Evolutionary conservation across 2,329 filamentous ascomycete genomes (phyloP), one percentile per base, ranked within the genome.

Genomic region (Alternaria solani): DNA sequence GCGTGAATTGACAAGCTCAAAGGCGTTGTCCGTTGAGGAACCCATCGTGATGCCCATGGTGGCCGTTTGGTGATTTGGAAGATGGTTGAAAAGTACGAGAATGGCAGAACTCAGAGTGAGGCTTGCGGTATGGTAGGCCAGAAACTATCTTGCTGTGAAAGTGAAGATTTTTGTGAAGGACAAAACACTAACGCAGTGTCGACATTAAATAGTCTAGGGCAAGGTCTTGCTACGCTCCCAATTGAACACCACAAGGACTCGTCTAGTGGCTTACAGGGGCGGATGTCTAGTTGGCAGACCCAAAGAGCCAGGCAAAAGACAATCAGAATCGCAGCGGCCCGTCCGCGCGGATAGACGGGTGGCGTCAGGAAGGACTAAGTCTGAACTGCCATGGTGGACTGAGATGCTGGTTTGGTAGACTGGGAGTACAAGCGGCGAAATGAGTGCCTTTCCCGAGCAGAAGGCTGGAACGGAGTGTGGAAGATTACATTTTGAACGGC

Each of bases 281-380:
- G 53, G 42, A 55, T 60, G 64, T 55, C 62, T 63, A 66, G 66
- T 65, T 73, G 68, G 70, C 70, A 72, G 67, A 71, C 62, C 48
- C 62, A 59, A 57, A 60, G 51, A 63, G 51, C 60, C 58, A 66
- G 53, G 65, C 60, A 58, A 66, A 58, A 62, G 62, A 51, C 72
- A 75, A 75, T 69, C 68, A 74, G 56, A 62, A 62, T 72, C 63
- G 68, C 71, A 71, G 72, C 75, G 74, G 74, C 62, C 74, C 74
- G 75, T 62, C 72, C 74, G 75, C 57, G 60, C 74, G 75, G 74
- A 68, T 70, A 68, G 71, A 71, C 74, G 75, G 74, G 64, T 70
- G 65, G 62, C 59, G 64, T 69, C 59, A 64, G 63, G 69, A 61
- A 68, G 55, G 64, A 49, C 62, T 62, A 66, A 63, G 60, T 70